These are phyloP conservation scores for Pythium utonaiense DNA, from an alignment of 352 stramenopile genomes.

Conservation along the genomic window DNA sequence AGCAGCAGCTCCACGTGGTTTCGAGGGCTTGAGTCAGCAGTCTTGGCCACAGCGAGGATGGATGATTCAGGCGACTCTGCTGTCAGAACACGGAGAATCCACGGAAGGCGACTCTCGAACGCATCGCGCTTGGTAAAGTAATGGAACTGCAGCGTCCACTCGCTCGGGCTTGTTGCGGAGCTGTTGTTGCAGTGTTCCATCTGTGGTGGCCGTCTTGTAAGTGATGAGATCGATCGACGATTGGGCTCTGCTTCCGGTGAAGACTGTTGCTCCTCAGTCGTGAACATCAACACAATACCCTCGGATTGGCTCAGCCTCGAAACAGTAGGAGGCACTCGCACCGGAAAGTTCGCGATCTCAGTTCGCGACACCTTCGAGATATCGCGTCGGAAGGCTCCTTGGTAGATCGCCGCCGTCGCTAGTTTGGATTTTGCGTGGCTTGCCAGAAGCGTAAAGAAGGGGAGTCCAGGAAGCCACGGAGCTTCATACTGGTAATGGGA, in stretches of 20 bases:
- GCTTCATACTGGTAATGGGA: slow-evolving; percentile 29
- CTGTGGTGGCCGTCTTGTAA: not conserved
- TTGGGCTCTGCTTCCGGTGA: not conserved
- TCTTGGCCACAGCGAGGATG: not conserved
- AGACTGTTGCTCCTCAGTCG: slow-evolving; percentile 12
- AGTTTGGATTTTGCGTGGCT: slow-evolving; percentile 12
- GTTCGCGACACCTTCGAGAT: not conserved
- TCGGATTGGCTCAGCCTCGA: not conserved
- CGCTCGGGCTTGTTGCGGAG: not conserved
- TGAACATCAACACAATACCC: slow-evolving; percentile 10
- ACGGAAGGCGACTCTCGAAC: slow-evolving; percentile 15
- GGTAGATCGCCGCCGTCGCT: not conserved
- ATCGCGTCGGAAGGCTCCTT: slow-evolving; percentile 9
- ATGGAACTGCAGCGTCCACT: slow-evolving; percentile 17
- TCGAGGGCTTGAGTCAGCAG: not conserved
- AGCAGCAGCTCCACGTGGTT: not conserved
- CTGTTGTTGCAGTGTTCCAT: not conserved
- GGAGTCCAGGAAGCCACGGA: slow-evolving; percentile 37
- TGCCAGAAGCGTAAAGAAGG: slow-evolving; percentile 44
- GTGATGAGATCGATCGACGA: not conserved
- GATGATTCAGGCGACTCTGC: not conserved
- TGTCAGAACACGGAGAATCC: slow-evolving; percentile 9
- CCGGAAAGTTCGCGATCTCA: slow-evolving; percentile 25
- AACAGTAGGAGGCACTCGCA: slow-evolving; percentile 26
- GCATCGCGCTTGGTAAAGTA: slow-evolving; percentile 1